Evolutionary conservation across 2,329 filamentous ascomycete species (phyloP), one percentile per base, ranked within the genome.

Genomic region (Fusarium chuoi): DNA sequence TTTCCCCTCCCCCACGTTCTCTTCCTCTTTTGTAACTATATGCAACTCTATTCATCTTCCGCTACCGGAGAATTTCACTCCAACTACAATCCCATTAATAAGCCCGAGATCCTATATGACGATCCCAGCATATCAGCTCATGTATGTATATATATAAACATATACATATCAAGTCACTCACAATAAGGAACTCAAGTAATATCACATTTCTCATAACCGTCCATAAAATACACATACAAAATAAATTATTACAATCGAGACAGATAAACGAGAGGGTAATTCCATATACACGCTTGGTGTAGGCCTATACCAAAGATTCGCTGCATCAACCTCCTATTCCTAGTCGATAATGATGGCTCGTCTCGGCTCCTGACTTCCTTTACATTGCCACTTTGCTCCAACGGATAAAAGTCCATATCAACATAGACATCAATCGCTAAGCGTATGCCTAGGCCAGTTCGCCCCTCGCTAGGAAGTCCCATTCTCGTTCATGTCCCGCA

Each of bases 221-320:
- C 30, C 48, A 30, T 63, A 49, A 28, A 49, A 17, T 70, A 73
- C 55, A 62, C 51, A 64, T 74, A 73, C 71, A 74, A 70, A 78
- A 68, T 75, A 76, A 69, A 62, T 75, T 78, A 78, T 75, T 78
- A 78, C 77, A 78, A 65, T 77, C 70, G 72, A 76, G 66, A 63
- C 73, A 59, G 73, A 74, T 65, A 68, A 65, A 63, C 70, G 77
- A 77, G 67, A 70, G 74, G 71, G 65, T 66, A 75, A 71, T 64
- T 76, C 56, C 72, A 71, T 72, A 69, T 68, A 76, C 70, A 76
- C 71, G 49, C 54, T 70, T 65, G 42, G 35, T 64, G 52, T 59
- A 58, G 66, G 71, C 71, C 67, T 61, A 66, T 51, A 49, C 76
- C 65, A 65, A 60, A 65, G 58, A 65, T 44, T 62, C 48, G 45